These are phyloP conservation scores for Chaetomium tenue DNA, from an alignment of 495 filamentous ascomycete species.

Conservation along the genomic window DNA sequence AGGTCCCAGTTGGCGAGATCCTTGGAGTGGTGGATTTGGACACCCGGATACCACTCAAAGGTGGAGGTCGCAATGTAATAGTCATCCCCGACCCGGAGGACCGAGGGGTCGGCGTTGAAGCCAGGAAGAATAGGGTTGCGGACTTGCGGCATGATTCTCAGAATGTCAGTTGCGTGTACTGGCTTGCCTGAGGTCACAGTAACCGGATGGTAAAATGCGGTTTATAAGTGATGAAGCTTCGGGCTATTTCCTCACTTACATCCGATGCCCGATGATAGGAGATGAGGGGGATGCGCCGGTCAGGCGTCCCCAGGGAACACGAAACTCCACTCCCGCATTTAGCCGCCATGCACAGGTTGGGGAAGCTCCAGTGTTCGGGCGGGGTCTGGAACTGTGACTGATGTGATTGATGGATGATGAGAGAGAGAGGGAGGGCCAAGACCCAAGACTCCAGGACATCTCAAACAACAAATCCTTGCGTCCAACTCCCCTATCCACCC, in stretches of 20 bases:
- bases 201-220: background rate
- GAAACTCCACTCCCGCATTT: conserved; percentile 31
- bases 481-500: background rate
- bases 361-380: background rate
- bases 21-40: conserved; percentile 58
- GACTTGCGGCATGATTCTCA: conserved; percentile 42
- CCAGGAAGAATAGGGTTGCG: conserved; percentile 62
- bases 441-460: background rate
- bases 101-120: conserved; percentile 62
- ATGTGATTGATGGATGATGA: background rate
- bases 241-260: background rate
- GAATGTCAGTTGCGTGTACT: background rate
- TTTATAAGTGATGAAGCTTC: background rate
- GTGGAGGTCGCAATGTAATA: conserved; percentile 65
- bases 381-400: conserved; percentile 2
- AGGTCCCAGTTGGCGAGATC: conserved; percentile 60
- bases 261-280: background rate
- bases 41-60: conserved; percentile 62
- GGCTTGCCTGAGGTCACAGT: background rate
- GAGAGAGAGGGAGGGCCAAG: background rate
- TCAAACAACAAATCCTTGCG: background rate
- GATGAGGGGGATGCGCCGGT: conserved; percentile 18
- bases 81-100: conserved; percentile 55
- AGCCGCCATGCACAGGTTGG: conserved; percentile 23
- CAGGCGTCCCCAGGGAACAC: background rate